A percentile compares a stretch with the other conserved stretches of the same genome.
These are phyloP conservation scores for Reticulascus tulasneorum DNA, from an alignment of 2,329 filamentous ascomycete genomes.

Conservation along the genomic window DNA sequence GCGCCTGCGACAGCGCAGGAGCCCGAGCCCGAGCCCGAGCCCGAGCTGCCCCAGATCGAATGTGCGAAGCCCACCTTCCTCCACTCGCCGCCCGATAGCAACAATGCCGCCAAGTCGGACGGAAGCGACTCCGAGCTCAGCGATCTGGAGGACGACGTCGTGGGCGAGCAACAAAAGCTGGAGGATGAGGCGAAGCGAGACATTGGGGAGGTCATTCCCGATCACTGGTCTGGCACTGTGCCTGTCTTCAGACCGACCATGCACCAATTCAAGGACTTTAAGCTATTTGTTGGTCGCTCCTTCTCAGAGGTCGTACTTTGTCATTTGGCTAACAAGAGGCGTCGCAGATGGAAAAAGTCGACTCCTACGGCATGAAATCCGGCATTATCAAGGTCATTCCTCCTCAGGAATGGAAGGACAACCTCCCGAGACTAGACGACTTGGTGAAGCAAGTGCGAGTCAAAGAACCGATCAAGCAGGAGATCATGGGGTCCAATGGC, in stretches of 20 bases:
- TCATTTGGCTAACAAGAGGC: conserved; percentile 20
- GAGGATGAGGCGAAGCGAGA: conserved; percentile 48
- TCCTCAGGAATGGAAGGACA: conserved; percentile 86
- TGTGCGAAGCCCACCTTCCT: conserved; percentile 45
- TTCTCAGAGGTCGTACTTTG: conserved; percentile 1
- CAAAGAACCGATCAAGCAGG: conserved; percentile 95
- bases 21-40: conserved; percentile 15
- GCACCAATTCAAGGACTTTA: conserved; percentile 92
- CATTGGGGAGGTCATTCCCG: conserved; percentile 75
- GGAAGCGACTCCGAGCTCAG: conserved; percentile 62
- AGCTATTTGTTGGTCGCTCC: conserved; percentile 66
- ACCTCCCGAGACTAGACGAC: conserved; percentile 74
- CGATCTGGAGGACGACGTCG: conserved; percentile 56
- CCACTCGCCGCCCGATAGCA: conserved; percentile 62
- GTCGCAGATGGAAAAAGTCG: conserved; percentile 69
- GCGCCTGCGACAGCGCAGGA: conserved; percentile 16
- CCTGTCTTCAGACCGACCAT: conserved; percentile 95
- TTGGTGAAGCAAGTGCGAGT: conserved; percentile 88
- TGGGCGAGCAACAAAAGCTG: conserved; percentile 22
- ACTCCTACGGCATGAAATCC: conserved; percentile 94
- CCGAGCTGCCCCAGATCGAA: conserved; percentile 23
- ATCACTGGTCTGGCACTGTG: conserved; percentile 86
- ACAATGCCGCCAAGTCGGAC: conserved; percentile 56
- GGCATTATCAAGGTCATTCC: conserved; percentile 96
- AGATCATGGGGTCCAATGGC: conserved; percentile 93